Evolutionary conservation across 2,329 filamentous ascomycete species (phyloP), one percentile per base, ranked within the genome.

Genomic region (Pseudogymnoascus sp.): DNA sequence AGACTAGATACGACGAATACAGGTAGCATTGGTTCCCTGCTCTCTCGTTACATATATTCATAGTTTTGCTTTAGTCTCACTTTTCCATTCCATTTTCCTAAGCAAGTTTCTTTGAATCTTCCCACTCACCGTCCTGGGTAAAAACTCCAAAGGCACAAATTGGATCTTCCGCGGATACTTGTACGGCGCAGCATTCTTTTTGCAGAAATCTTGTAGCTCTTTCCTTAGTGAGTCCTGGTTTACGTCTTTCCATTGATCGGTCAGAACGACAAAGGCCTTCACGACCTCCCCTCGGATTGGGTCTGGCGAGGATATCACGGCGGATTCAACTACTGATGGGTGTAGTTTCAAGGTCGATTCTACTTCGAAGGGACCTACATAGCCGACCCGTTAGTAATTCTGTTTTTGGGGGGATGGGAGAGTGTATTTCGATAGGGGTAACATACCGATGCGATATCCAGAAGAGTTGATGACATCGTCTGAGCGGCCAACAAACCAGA

Each of bases 301-400:
- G 61, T 77, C 75, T 1, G 75, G 75, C 1, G 74, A 76, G 4
- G 75, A 72, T 1, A 77, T 74, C 8, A 77, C 75, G 0, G 75
- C 75, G 21, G 73, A 75, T 63, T 77, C 75, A 21, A 75, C 70
- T 7, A 77, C 74, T 2, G 70, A 71, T 3, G 73, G 70, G 64
- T 77, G 75, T 18, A 74, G 68, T 66, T 77, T 76, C 9, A 77
- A 68, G 4, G 74, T 74, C 2, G 74, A 76, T 65, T 77, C 75
- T 33, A 77, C 73, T 69, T 77, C 75, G 65, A 77, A 77, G 0
- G 75, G 75, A 6, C 75, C 72, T 72, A 45, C 41, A 62, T 38
- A 38, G 49, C n/a, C 28, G 21, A 21, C 11, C 12, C 16, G 52
- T 37, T 12, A 18, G 33, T 40, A 18, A 38, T 28, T 14, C 1